Evolutionary conservation across 2,329 filamentous ascomycete genomes (phyloP), one percentile per base, ranked within the genome.

Genomic region (Periconia sp.): DNA sequence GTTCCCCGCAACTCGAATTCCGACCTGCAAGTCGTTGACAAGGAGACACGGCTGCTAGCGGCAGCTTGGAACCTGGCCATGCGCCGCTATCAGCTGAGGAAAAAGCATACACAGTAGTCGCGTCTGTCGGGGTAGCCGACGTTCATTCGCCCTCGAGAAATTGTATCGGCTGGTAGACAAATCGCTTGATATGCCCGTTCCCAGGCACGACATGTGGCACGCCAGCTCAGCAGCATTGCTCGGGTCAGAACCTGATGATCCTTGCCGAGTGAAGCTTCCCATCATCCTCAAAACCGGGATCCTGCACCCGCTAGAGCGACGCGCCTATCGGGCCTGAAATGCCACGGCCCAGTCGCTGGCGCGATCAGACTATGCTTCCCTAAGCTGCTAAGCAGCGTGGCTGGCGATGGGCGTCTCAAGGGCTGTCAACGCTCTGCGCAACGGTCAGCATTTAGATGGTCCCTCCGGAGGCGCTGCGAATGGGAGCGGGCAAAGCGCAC

Each of bases 291-390:
- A 22, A 37, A 29, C 29, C 30, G 23, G 47, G 40, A 38, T 48
- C 26, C 3, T 4, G 31, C 22, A 40, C 16, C 42, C 33, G 32
- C 44, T 44, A 40, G 38, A 25, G 22, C 47, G 43, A 52, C 46
- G 39, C 47, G 39, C 40, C 33, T 42, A 18, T 42, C 51, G 47
- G 45, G 48, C 49, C 53, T 51, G 46, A 38, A 44, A 39, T 49
- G 45, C 48, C 46, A 45, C 43, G 43, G 46, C 50, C 46, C 53
- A 46, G 36, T 45, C 41, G 40, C 25, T 28, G 26, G 37, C 50
- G 37, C 46, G 48, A 63, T 67, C 61, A 63, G 58, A 36, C 42
- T 50, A 43, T 28, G 39, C 47, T 54, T 60, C 56, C 57, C 51
- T 54, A 50, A n/a, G n/a, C n/a, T n/a, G n/a, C n/a, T n/a, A n/a